A percentile compares a stretch with the other conserved stretches of the same genome.
phyloP scores from a whole-genome alignment of 805 yeast species.

The Saccharomycopsis capsularis region DNA sequence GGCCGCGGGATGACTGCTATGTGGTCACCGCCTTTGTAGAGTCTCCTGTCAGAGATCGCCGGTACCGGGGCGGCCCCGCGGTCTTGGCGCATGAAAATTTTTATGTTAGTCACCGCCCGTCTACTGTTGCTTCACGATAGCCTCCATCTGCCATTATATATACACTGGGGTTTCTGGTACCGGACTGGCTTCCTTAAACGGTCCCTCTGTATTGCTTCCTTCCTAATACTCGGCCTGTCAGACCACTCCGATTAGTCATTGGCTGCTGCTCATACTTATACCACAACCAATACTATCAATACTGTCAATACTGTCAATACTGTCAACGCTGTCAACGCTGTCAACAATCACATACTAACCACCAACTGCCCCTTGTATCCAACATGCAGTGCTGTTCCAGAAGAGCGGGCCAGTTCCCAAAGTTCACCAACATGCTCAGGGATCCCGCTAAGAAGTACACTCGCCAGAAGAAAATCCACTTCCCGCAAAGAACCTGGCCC shows the following conservation, averaged over 20 bases:
- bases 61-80: background rate
- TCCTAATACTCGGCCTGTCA: background rate
- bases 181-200: too few relatives aligned
- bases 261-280: too few relatives aligned
- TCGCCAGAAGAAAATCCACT: slow-evolving; percentile 45
- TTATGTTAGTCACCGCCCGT: background rate
- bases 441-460: slow-evolving; percentile 63
- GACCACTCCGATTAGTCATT: background rate
- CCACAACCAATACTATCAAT: too few relatives aligned
- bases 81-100: background rate
- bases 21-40: too few relatives aligned
- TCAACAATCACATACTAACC: background rate
- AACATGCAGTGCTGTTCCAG: slow-evolving; percentile 20
- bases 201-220: background rate
- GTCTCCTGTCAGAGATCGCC: too few relatives aligned
- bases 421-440: slow-evolving; percentile 43
- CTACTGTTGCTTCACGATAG: too few relatives aligned
- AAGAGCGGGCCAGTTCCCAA: slow-evolving; percentile 17
- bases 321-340: background rate
- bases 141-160: background rate
- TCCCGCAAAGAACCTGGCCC: slow-evolving; percentile 70
- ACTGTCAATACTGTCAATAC: too few relatives aligned
- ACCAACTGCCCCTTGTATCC: background rate
- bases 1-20: too few relatives aligned
- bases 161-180: too few relatives aligned